Base-by-base conservation (phyloP, 371 early-diverging fungal genomes). In the Mucor plumbeus region DNA sequence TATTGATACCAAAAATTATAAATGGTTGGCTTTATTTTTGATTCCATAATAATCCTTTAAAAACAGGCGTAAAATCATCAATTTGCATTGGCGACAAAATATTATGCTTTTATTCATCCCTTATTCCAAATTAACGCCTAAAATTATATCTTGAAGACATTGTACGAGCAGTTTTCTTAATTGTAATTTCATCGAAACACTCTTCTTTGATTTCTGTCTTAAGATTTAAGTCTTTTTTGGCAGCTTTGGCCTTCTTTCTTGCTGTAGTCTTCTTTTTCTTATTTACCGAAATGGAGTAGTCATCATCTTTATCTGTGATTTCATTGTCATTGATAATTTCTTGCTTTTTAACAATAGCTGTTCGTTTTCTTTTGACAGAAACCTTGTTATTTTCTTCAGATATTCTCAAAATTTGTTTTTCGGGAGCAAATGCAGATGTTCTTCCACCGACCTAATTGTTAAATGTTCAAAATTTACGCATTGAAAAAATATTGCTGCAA, bases 361-460 rank as follows among this genome's bases (percentile, higher is more conserved):
- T n/a, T 34, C 57, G 34, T 7, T 35, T 36, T 36, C 57, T 56
- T 40, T 59, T 59, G 4, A 59, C 59, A 14, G 59, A 9, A n/a
- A 39, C 19, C 41, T 64, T 63, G 15, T 5, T 48, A 35, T 44
- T 65, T 15, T 53, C 56, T 35, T 53, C 41, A 3, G 57, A 21
- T 0, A 40, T 11, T 41, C 70, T 43, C 34, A 72, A 54, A 9
- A 55, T 59, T 36, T 72, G 73, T 17, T 19, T 54, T 5, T n/a
- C 44, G 7, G 73, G 73, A 11, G 65, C 68, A 54, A 62, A 65
- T 1, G 73, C 73, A n/a, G 73, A 65, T 2, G 73, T 72, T 65
- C 73, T 64, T 35, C 73, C 73, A 21, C 69, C 73, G 11, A 70
- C 57, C 68, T 48, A 44, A 26, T 26, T 26, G 26, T 26, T 26